Evolutionary conservation across 495 filamentous ascomycete genomes (phyloP).

Genomic region (Xylona heveae): DNA sequence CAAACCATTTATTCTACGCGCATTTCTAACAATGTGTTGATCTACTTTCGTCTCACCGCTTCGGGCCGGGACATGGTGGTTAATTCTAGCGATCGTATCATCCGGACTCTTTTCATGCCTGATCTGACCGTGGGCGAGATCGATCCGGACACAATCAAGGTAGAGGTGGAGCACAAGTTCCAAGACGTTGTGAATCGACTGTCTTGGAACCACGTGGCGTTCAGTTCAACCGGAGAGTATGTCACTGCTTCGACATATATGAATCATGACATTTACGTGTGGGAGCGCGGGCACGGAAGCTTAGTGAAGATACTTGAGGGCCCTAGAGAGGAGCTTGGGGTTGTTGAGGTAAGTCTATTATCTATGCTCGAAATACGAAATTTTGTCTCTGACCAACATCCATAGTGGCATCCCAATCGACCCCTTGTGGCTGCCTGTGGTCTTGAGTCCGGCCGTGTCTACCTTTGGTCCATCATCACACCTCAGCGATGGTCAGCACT

Average conservation of each 20-base stretch:
- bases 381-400: neutral
- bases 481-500: slow-evolving; percentile 94
- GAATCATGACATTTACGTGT: slow-evolving; percentile 96
- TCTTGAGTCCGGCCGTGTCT: slow-evolving; percentile 69
- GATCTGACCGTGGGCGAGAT: slow-evolving; percentile 33
- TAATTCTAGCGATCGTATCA: slow-evolving; percentile 80
- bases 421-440: slow-evolving; percentile 79
- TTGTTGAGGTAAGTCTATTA: slow-evolving; percentile 37
- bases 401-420: slow-evolving; percentile 69
- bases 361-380: neutral
- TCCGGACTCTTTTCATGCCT: slow-evolving; percentile 67
- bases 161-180: slow-evolving; percentile 93
- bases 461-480: slow-evolving; percentile 80
- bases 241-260: slow-evolving; percentile 86
- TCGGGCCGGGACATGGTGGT: slow-evolving; percentile 73
- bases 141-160: slow-evolving; percentile 48
- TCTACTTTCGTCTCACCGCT: slow-evolving; percentile 59
- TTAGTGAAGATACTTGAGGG: slow-evolving; percentile 91
- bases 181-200: slow-evolving; percentile 91
- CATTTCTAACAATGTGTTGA: slow-evolving; percentile 69
- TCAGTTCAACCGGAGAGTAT: slow-evolving; percentile 81
- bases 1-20: slow-evolving; percentile 71
- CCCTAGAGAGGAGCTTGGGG: slow-evolving; percentile 80
- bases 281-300: slow-evolving; percentile 86
- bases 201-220: slow-evolving; percentile 88